Evolutionary conservation across 2,329 filamentous ascomycete species (phyloP), one percentile per base, ranked within the genome.

Genomic region (Diaporthe sp.): DNA sequence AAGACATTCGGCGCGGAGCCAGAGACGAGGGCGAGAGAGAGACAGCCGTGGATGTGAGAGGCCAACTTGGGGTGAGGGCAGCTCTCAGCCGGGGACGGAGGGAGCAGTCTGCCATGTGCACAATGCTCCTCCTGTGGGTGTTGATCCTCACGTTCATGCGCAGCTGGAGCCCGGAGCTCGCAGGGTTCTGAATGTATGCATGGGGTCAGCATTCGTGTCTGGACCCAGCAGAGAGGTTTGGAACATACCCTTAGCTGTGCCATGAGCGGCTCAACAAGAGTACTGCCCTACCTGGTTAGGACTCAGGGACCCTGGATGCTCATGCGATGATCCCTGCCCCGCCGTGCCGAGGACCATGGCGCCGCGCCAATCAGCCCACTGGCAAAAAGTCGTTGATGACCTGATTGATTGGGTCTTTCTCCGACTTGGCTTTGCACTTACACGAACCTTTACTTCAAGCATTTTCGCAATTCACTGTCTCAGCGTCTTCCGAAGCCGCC

Each of bases 351-450:
- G 63, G 47, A 32, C 12, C 61, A 25, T 37, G 10, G 44, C 63
- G 63, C 47, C 44, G 50, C 32, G 69, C 74, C 74, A 69, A 75
- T 72, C 72, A 72, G 59, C 65, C 47, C 35, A 68, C n/a, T 51
- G 30, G 59, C 50, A 75, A 75, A 75, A 72, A 51, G 53, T 68
- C 30, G 65, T 70, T 61, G 63, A 75, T 75, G 74, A 73, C 68
- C 68, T 75, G 71, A 75, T 53, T 55, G 44, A 35, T 25, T 19
- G 37, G 12, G 9, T 44, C 39, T 35, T 22, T 47, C 12, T 32
- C 25, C 25, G 13, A 27, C 25, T 19, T 32, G 22, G 22, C 30
- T 42, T 27, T 39, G 37, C 39, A 56, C 25, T 59, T 59, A 50
- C 19, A 32, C 39, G 19, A 35, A 32, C 13, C 12, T 25, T 22